Base-by-base conservation (phyloP, 2,329 filamentous ascomycete genomes). In the Curvularia lunata region DNA sequence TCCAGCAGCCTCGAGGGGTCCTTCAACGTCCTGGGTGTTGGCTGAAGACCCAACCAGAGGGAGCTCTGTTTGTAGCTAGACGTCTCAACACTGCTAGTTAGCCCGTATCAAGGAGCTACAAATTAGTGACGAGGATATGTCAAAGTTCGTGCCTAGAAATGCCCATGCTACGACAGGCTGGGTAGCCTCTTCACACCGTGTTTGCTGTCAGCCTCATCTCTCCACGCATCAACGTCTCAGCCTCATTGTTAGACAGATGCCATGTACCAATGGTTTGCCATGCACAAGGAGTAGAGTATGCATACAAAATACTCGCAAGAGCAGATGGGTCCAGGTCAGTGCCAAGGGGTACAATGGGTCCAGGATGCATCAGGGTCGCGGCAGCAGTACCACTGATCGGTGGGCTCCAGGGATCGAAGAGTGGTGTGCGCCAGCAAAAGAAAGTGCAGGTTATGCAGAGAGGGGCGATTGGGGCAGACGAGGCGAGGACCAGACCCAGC, bases 331-430 rank as follows among this genome's bases (percentile, higher is more conserved):
- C 53, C 57, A 48, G 34, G n/a, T 27, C 25, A 27, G 25, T 27
- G 25, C 25, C 25, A 27, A 27, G 25, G 25, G 25, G 25, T 27
- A 27, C 25, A 27, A 52, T 27, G 48, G 51, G 54, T 51, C 53
- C 57, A 48, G 34, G n/a, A 37, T 55, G 28, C 49, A 48, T 32
- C 43, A 8, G 27, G 23, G 34, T 30, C 4, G 13, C 32, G 3
- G 32, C 2, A 34, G 53, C 48, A 28, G 42, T 32, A 27, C 19
- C 48, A n/a, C 37, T 21, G 12, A 37, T 46, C 38, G 42, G 54
- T 52, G 42, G 28, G 18, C 23, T 30, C 40, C 51, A 58, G 51
- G 55, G 55, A 49, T 54, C 46, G 38, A 51, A 30, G 55, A 19
- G 27, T n/a, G 16, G n/a, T 21, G 28, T 32, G 51, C 32, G 32